Percentiles rank a stretch among this genome's conserved stretches.
These are phyloP conservation scores for Aspergillus sclerotiicarbonarius DNA, from an alignment of 495 filamentous ascomycete genomes.

Conservation along the genomic window DNA sequence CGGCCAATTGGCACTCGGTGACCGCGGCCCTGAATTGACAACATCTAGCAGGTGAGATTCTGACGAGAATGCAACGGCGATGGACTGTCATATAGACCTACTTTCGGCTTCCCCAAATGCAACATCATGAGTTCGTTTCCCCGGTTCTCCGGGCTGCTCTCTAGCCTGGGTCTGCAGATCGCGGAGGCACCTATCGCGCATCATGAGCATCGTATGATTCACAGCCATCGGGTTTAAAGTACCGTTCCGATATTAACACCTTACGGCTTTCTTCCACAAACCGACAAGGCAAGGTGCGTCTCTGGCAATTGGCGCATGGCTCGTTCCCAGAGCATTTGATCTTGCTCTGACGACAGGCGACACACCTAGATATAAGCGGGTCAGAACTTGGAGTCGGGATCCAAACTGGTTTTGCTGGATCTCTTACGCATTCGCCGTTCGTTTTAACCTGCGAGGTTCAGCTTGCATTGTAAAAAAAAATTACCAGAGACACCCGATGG, in stretches of 20 bases:
- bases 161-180: constrained; percentile 7
- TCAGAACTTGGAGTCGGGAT: background rate
- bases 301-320: constrained; percentile 31
- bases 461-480: background rate
- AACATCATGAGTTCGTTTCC: background rate
- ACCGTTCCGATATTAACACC: constrained; percentile 25
- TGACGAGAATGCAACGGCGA: background rate
- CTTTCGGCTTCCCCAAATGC: background rate
- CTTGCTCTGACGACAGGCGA: constrained; percentile 36
- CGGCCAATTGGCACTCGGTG: background rate
- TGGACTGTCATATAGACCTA: background rate
- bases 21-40: background rate
- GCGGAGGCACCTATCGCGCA: constrained; percentile 17
- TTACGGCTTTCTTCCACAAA: constrained; percentile 23
- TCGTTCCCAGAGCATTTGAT: constrained; percentile 36
- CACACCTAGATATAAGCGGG: constrained; percentile 21
- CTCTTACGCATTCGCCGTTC: constrained; percentile 19
- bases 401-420: background rate
- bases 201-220: background rate
- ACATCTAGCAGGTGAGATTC: background rate
- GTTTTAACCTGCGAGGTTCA: constrained; percentile 12
- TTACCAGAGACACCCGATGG: background rate
- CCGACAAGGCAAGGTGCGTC: constrained; percentile 21
- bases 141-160: background rate
- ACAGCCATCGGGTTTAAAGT: background rate